Percentiles rank a stretch among this genome's conserved stretches.
These are phyloP conservation scores for Sporothrix globosa DNA, from an alignment of 2,329 filamentous ascomycete species.

Conservation along the genomic window DNA sequence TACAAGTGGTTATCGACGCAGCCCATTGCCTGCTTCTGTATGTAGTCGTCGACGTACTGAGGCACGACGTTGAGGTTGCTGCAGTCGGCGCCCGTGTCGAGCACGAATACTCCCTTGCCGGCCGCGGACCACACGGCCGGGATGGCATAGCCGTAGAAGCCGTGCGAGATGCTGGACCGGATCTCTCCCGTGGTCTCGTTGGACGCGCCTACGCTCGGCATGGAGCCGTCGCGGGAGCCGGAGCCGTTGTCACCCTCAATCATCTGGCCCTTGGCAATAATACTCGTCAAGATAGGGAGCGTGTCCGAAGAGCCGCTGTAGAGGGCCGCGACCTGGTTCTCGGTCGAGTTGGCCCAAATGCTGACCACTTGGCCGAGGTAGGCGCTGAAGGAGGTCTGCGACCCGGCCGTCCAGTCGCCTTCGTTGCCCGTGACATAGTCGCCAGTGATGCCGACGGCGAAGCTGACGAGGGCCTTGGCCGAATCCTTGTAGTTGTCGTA, in stretches of 20 bases:
- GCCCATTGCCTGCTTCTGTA: slow-evolving; percentile 35
- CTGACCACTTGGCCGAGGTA: slow-evolving; percentile 41
- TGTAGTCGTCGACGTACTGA: slow-evolving; percentile 37
- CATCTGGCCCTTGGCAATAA: slow-evolving; percentile 42
- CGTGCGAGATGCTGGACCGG: slow-evolving; percentile 32
- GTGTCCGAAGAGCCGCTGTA: slow-evolving; percentile 39
- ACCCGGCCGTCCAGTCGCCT: slow-evolving; percentile 39
- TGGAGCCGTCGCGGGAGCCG: neutral
- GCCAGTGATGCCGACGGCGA: neutral
- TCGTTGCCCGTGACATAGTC: slow-evolving; percentile 38
- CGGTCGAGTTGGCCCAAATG: slow-evolving; percentile 39
- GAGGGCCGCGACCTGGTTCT: slow-evolving; percentile 33
- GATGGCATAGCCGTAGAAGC: slow-evolving; percentile 43
- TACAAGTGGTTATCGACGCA: slow-evolving; percentile 42
- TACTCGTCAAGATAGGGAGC: slow-evolving; percentile 37
- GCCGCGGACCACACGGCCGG: slow-evolving; percentile 42
- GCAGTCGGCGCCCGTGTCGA: slow-evolving; percentile 43
- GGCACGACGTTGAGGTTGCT: slow-evolving; percentile 35
- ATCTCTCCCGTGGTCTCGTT: neutral
- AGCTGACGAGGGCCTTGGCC: slow-evolving; percentile 16
- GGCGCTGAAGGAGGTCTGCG: slow-evolving; percentile 40
- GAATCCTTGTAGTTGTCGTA: slow-evolving; percentile 30
- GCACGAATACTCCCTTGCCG: slow-evolving; percentile 40
- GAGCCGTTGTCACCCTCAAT: slow-evolving; percentile 31
- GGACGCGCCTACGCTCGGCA: neutral